Base-by-base conservation (phyloP, 768 basidiomycete species). In the Cyclocybe cylindracea region DNA sequence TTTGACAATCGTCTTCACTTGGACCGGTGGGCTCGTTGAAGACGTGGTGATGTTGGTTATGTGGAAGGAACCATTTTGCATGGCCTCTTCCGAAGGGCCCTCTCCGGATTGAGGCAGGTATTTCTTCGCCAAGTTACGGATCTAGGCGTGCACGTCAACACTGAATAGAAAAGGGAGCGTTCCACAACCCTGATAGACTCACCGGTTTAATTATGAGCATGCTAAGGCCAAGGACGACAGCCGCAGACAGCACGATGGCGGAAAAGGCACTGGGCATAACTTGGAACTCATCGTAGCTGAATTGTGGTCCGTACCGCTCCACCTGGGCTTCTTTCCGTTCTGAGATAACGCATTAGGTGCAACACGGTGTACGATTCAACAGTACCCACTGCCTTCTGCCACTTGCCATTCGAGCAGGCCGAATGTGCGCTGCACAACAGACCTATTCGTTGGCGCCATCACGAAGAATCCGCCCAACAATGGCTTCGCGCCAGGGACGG, bases 211-310 rank as follows among this genome's bases (percentile, higher is more conserved):
- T 46, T 24, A 58, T 57, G 39, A 80, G 49, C 11, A 73, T 33
- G 6, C 64, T 53, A 19, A 74, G 54, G 7, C 66, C 73, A 32
- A 77, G 24, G 10, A 70, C 58, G 10, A 78, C 44, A 13, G 62
- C 61, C 7, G 75, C 37, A n/a, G 77, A 73, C 10, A 75, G 48
- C 2, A 78, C 10, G 5, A 78, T 40, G 10, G 80, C 74, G n/a
- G 70, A 60, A 4, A 83, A 4, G 18, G 62, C 65, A 33, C 71
- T 73, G 4, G 68, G 63, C 44, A 70, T 74, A 3, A 67, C 70
- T 56, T 80, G 14, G 51, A 88, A 87, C 66, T 95, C 93, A 45
- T 85, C 83, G 65, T 94, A 96, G 40, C 71, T 72, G 74, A 97
- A 93, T 2, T 78, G 61, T 0, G 82, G 72, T 5, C 91, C 94